Evolutionary conservation across 2,329 filamentous ascomycete genomes (phyloP), one percentile per base, ranked within the genome.

Genomic region (Diaporthe ampelina): DNA sequence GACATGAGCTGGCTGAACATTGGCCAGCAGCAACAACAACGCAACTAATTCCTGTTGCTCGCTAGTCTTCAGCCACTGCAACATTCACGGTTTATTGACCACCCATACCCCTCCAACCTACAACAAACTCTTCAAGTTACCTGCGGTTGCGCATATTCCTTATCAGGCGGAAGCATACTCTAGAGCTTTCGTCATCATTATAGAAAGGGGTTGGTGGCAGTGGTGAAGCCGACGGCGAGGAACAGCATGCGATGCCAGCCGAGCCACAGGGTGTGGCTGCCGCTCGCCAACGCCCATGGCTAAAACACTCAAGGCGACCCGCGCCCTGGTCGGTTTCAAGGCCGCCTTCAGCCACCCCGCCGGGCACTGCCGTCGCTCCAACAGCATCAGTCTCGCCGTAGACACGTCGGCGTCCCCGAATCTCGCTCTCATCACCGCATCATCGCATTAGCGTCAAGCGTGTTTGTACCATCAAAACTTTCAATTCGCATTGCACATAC

Each of bases 1-100:
- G 94, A 95, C 81, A 94, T 95, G 92, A 94, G 92, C 83, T 95
- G 94, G 94, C 84, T 95, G 76, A 95, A 95, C 79, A 86, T 95
- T 24, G 91, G 91, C 61, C 59, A 63, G 19, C 61, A 67, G 43
- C 70, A 59, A 17, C 70, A 59, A 21, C 26, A 74, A 19, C 74
- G 61, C 72, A 52, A 61, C 21, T 76, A 65, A 76, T 74, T 26
- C 13, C 59, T 35, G 26, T 70, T 56, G 37, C 37, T 48, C 45
- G 56, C 58, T 21, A n/a, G 50, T 8, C 61, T 72, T 24, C 40
- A 43, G 24, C n/a, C 45, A 61, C 26, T 65, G 1, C 48, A 48
- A 61, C 68, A 65, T 32, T 70, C 17, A 35, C 58, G 50, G 52
- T 68, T 69, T 59, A 72, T 68, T 72, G 45, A 76, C 63, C 72